Conservation (phyloP, 495 filamentous ascomycete genomes). For the Evansstolkia leycettana region DNA sequence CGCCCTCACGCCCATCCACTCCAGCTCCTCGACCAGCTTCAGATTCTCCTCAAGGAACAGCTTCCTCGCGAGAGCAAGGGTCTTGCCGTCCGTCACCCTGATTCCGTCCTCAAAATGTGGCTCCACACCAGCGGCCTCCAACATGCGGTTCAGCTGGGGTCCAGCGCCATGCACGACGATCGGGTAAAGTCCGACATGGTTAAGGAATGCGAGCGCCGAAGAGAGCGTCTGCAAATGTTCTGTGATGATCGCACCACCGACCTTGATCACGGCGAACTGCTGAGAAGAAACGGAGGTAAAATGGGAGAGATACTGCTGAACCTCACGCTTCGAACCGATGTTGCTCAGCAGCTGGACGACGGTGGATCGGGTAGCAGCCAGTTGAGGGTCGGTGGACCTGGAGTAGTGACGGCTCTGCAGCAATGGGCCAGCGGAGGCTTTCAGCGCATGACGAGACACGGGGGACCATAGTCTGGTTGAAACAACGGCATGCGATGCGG, state of each 20-base stretch:
- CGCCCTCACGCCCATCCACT: slow-evolving; percentile 82
- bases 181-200: slow-evolving; percentile 90
- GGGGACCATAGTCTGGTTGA: slow-evolving; percentile 19
- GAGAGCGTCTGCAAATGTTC: slow-evolving; percentile 87
- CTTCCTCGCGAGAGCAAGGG: slow-evolving; percentile 75
- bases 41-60: slow-evolving; percentile 94
- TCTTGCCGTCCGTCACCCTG: slow-evolving; percentile 91
- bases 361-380: slow-evolving; percentile 64
- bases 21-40: slow-evolving; percentile 84
- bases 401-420: slow-evolving; percentile 32
- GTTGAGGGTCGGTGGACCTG: slow-evolving; percentile 31
- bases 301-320: slow-evolving; percentile 95
- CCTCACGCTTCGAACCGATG: slow-evolving; percentile 92
- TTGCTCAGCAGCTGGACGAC: slow-evolving; percentile 92
- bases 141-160: slow-evolving; percentile 88
- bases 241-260: slow-evolving; percentile 93
- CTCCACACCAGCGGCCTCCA: slow-evolving; percentile 86
- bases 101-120: slow-evolving; percentile 96
- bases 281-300: slow-evolving; percentile 96
- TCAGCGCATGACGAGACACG: slow-evolving; percentile 11
- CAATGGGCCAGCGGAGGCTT: slow-evolving; percentile 16
- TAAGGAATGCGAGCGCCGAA: slow-evolving; percentile 78
- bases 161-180: slow-evolving; percentile 96
- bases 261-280: slow-evolving; percentile 98
- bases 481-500: slow-evolving; percentile 28